A percentile compares a stretch with the other conserved stretches of the same genome.
Evolutionary conservation across 352 stramenopile genomes (phyloP).

Genomic region (Phytophthora uliginosa): DNA sequence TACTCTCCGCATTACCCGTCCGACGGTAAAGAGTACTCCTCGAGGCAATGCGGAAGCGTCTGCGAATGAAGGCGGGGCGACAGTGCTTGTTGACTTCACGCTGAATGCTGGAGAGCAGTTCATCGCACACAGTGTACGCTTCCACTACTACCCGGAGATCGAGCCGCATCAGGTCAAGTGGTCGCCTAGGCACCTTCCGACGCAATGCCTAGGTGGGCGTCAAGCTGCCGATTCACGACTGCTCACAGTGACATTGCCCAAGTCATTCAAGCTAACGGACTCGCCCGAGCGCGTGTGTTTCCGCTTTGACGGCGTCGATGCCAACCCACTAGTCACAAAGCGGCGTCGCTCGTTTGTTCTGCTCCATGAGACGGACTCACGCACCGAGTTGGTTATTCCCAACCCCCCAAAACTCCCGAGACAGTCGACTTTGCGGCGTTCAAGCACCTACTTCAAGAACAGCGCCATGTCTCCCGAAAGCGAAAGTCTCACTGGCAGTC

Average conservation of each 20-base stretch:
- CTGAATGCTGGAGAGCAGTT: constrained; percentile 83
- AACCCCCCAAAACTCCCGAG: constrained; percentile 51
- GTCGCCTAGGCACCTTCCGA: constrained; percentile 66
- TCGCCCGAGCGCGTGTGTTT: constrained; percentile 64
- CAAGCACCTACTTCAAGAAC: constrained; percentile 68
- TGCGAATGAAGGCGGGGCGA: constrained; percentile 38
- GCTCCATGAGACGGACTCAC: constrained; percentile 57
- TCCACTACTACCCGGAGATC: constrained; percentile 71
- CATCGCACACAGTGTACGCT: constrained; percentile 75
- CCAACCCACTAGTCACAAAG: constrained; percentile 53
- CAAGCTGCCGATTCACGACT: constrained; percentile 51
- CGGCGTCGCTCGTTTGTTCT: constrained; percentile 58
- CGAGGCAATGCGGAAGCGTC: constrained; percentile 14
- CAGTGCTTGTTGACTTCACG: constrained; percentile 77
- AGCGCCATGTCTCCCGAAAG: constrained; percentile 53
- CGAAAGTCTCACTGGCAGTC: not conserved
- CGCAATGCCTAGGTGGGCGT: constrained; percentile 49
- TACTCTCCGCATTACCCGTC: constrained; percentile 27
- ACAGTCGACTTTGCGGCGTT: constrained; percentile 52
- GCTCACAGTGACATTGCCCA: constrained; percentile 62
- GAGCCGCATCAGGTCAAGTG: constrained; percentile 59
- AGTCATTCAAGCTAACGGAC: constrained; percentile 57
- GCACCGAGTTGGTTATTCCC: constrained; percentile 51
- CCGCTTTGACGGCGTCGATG: constrained; percentile 56
- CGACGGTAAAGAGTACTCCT: constrained; percentile 21